Base-by-base conservation (phyloP, 2,329 filamentous ascomycete genomes). In the Alternaria tenuissima region DNA sequence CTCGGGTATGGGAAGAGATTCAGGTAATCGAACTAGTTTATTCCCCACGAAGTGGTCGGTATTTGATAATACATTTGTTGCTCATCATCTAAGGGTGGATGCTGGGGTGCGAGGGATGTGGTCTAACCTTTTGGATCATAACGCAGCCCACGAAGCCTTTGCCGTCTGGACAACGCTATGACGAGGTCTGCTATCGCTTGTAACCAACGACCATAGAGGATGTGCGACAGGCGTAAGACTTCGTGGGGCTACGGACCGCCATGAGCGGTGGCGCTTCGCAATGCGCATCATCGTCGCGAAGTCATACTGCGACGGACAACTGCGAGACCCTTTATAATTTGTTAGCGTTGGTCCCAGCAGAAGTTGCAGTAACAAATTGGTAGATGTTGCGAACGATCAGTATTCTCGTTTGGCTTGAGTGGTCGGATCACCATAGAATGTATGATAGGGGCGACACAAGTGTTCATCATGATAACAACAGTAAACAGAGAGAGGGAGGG, bases 381-480 rank as follows among this genome's bases (percentile, higher is more conserved):
- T 39, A 22, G 28, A 56, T 49, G 49, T 63, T 53, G 51, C 55
- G 61, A 56, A 28, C 69, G 59, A 66, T 77, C 75, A 77, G 75
- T 69, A 66, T 68, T 78, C 74, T 74, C 76, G 72, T 78, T 78
- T 78, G 76, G 76, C 76, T 77, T 75, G 72, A 74, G 72, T 71
- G 71, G 75, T 78, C 76, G 68, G 51, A 77, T 78, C 76, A 77
- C 73, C 76, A 78, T 75, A 65, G 64, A 74, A 62, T 68, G 73
- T 78, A 73, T 73, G 76, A 78, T 78, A 78, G 76, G 76, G 76
- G 76, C 76, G 76, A 78, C 76, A 78, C 76, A 65, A 70, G 71
- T 63, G 69, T 73, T 78, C 76, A 74, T 78, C 76, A 75, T 72
- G 57, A 65, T 61, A 44, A 26, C 26, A 41, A 57, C 38, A 24